A percentile compares a stretch with the other conserved stretches of the same genome.
These are phyloP conservation scores for Claviceps humidiphila DNA, from an alignment of 2,329 filamentous ascomycete species.

Conservation along the genomic window DNA sequence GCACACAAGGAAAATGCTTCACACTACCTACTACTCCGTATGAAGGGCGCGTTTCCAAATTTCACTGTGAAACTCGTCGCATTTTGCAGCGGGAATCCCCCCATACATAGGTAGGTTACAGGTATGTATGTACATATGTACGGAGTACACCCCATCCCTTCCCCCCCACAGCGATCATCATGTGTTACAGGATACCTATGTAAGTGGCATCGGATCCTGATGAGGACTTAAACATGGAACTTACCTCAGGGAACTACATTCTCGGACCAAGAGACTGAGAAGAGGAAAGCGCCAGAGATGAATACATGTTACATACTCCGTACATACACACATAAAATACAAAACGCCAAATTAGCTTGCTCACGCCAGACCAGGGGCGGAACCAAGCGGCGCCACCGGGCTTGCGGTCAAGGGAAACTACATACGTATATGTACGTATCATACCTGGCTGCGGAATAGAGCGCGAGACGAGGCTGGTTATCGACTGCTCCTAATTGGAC, in stretches of 20 bases:
- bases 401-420: constrained; percentile 1
- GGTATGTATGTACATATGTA: too few relatives aligned
- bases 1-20: neutral
- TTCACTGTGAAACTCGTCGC: neutral
- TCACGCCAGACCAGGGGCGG: constrained; percentile 1
- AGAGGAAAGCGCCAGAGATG: neutral
- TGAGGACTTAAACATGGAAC: neutral
- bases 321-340: neutral
- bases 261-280: neutral
- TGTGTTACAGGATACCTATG: neutral
- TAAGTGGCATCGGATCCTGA: neutral
- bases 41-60: neutral
- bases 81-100: neutral
- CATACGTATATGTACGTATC: neutral
- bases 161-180: neutral
- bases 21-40: neutral
- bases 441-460: too few relatives aligned
- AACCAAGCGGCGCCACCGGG: constrained; percentile 3
- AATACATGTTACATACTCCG: too few relatives aligned
- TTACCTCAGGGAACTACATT: too few relatives aligned
- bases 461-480: neutral
- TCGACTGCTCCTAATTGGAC: constrained; percentile 1
- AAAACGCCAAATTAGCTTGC: neutral
- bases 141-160: too few relatives aligned
- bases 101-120: neutral